Conservation (phyloP, 225 moss, liverwort and hornwort species). For the Pseudisothecium myosuroides region DNA sequence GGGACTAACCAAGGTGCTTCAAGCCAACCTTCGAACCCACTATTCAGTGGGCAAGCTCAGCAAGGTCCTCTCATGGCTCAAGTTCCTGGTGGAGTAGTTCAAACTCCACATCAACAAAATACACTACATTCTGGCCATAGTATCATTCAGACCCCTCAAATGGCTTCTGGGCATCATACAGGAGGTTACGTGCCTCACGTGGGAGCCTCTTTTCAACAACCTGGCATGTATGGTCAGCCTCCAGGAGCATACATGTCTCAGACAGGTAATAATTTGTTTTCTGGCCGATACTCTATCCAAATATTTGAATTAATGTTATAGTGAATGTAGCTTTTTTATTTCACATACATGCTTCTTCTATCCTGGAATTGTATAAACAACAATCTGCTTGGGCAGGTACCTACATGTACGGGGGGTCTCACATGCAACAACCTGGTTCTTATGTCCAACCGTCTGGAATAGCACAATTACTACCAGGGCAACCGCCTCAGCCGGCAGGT, state of each 20-base stretch:
- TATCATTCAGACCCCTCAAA: conserved; percentile 18
- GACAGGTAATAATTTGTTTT: conserved; percentile 8
- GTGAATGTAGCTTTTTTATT: background rate
- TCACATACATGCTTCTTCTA: background rate
- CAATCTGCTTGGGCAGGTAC: conserved; percentile 3
- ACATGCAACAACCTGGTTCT: conserved; percentile 39
- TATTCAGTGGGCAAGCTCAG: conserved; percentile 23
- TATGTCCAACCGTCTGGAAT: conserved; percentile 24
- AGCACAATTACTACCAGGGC: conserved; percentile 16
- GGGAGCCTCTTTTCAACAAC: conserved; percentile 31
- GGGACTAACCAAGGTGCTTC: conserved; percentile 9
- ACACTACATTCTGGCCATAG: conserved; percentile 9
- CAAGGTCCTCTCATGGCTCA: conserved; percentile 24
- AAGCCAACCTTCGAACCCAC: conserved; percentile 9
- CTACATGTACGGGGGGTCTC: conserved; percentile 29
- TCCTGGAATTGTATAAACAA: background rate
- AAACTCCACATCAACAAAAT: conserved; percentile 11
- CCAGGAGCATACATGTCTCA: conserved; percentile 41
- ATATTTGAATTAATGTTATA: background rate
- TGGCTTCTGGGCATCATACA: conserved; percentile 36
- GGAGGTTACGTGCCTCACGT: conserved; percentile 37
- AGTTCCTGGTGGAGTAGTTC: conserved; percentile 6
- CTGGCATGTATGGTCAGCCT: conserved; percentile 35
- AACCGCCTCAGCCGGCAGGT: conserved; percentile 14
- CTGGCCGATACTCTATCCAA: background rate